A percentile compares a stretch with the other conserved stretches of the same genome.
These are phyloP conservation scores for Wakefieldia striispora DNA, from an alignment of 768 basidiomycete species.

Conservation along the genomic window DNA sequence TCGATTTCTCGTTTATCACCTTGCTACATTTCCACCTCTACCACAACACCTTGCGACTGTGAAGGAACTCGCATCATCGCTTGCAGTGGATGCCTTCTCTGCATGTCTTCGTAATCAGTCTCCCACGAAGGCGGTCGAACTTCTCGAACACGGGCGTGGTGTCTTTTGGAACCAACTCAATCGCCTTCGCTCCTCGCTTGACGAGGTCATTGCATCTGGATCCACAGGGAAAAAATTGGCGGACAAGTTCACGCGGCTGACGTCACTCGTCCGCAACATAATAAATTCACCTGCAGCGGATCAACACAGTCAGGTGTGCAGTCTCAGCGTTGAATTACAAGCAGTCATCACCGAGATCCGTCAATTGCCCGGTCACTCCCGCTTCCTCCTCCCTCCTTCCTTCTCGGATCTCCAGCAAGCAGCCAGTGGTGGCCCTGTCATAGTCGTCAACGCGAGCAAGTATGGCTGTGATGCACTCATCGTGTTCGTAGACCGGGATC, in stretches of 20 bases:
- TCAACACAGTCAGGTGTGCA: neutral
- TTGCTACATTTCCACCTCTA: neutral
- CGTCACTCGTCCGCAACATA: neutral
- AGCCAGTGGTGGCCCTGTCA: too few relatives aligned
- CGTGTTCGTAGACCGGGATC: too few relatives aligned
- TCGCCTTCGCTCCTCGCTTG: too few relatives aligned
- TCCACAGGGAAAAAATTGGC: neutral
- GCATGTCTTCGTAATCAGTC: constrained; percentile 11
- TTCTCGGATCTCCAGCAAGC: too few relatives aligned
- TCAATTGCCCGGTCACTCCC: neutral
- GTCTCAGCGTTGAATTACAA: neutral
- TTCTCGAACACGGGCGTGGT: constrained; percentile 19
- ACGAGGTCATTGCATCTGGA: neutral
- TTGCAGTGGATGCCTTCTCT: constrained; percentile 9
- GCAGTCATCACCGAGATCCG: constrained; percentile 15
- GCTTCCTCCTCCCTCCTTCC: too few relatives aligned
- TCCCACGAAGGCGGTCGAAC: constrained; percentile 14
- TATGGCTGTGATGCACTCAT: constrained; percentile 34
- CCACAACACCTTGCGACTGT: neutral
- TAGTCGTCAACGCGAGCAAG: too few relatives aligned
- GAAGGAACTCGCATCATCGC: neutral
- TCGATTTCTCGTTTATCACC: neutral
- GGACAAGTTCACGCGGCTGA: constrained; percentile 1
- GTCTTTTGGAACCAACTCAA: too few relatives aligned
- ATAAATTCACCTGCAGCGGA: neutral